phyloP scores from a whole-genome alignment of 2,329 filamentous ascomycete species.

The Penicillium psychrosexuale region DNA sequence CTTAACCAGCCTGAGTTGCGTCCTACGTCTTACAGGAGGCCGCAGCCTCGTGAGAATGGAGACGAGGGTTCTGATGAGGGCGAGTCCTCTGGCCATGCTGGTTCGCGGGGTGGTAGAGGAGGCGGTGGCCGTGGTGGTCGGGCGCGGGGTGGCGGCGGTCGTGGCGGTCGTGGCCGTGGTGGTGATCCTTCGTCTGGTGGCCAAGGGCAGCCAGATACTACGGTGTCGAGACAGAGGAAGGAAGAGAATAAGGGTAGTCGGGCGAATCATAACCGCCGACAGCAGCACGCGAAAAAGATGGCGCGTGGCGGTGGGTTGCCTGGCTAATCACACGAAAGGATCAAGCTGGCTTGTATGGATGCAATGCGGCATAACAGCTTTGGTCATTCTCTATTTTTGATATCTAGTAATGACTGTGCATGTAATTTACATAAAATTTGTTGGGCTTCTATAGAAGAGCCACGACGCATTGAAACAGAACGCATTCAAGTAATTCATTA shows the following conservation, averaged over 20 bases:
- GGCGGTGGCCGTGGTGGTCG: constrained; percentile 49
- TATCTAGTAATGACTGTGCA: background rate
- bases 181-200: constrained; percentile 47
- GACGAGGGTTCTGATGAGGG: constrained; percentile 51
- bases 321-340: constrained; percentile 16
- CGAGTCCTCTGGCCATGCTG: constrained; percentile 30
- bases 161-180: constrained; percentile 52
- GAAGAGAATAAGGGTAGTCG: constrained; percentile 77
- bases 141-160: constrained; percentile 51
- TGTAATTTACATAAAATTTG: constrained; percentile 3
- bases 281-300: constrained; percentile 63
- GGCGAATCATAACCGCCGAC: constrained; percentile 82
- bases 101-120: constrained; percentile 34
- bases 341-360: background rate
- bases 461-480: background rate
- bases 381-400: background rate
- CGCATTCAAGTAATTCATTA: constrained; percentile 14
- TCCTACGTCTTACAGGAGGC: constrained; percentile 61
- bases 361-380: background rate
- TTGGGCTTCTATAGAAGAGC: background rate
- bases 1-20: constrained; percentile 61
- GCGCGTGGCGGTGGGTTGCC: constrained; percentile 52
- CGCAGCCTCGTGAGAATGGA: constrained; percentile 37
- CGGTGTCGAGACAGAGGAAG: constrained; percentile 69
- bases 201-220: constrained; percentile 62